These are phyloP conservation scores for Oryza officinalis DNA, from an alignment of 176 grass and related monocot species.

Conservation along the genomic window DNA sequence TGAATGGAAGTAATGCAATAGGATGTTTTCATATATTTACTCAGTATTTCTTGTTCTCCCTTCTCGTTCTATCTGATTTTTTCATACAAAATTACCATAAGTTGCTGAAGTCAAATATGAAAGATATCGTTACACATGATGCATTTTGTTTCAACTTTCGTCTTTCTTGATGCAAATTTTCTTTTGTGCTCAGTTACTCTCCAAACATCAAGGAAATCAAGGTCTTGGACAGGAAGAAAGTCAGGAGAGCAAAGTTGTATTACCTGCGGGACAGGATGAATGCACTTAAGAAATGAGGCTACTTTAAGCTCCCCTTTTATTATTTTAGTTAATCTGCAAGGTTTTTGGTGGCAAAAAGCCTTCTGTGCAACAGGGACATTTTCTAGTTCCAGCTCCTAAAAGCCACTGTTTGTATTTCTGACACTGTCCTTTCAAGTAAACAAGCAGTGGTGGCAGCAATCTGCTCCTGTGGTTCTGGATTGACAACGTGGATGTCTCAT, in stretches of 20 bases:
- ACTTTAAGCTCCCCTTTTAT: background rate
- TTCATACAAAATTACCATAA: background rate
- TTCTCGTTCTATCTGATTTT: background rate
- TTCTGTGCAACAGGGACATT: background rate
- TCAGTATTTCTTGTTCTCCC: background rate
- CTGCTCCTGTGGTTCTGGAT: background rate
- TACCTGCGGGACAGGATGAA: slow-evolving; percentile 97
- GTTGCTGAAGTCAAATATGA: background rate
- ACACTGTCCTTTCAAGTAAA: background rate
- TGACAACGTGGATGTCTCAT: background rate
- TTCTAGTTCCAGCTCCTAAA: background rate
- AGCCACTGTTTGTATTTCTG: background rate
- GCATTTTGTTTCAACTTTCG: background rate
- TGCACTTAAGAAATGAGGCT: slow-evolving; percentile 65
- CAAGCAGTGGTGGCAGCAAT: background rate
- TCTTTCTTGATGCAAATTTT: slow-evolving; percentile 24
- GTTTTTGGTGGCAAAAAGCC: background rate
- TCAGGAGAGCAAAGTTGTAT: slow-evolving; percentile 88
- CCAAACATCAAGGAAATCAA: slow-evolving; percentile 93
- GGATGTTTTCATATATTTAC: background rate
- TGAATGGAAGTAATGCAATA: background rate
- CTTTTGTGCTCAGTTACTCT: slow-evolving; percentile 51
- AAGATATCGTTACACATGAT: background rate
- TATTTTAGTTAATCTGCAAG: background rate
- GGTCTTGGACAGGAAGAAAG: slow-evolving; percentile 87